Conservation (phyloP, 2,329 filamentous ascomycete genomes). For the Xylariaceae sp. region DNA sequence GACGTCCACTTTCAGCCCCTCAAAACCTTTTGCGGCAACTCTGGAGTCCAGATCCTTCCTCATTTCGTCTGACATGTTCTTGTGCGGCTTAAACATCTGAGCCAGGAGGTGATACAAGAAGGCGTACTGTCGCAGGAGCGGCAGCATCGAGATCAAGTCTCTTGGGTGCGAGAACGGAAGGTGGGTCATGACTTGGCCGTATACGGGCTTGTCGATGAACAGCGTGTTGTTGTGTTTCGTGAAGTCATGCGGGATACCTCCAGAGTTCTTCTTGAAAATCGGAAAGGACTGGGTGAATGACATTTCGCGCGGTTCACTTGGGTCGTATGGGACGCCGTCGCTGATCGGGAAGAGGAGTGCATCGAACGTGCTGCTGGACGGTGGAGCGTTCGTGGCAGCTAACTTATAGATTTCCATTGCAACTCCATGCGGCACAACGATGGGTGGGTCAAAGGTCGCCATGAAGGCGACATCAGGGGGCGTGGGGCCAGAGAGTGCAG, state of each 20-base stretch:
- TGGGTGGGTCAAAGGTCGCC: slow-evolving; percentile 68
- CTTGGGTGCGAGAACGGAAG: slow-evolving; percentile 75
- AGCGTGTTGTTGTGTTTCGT: slow-evolving; percentile 56
- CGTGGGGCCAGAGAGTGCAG: slow-evolving; percentile 41
- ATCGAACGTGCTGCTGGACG: slow-evolving; percentile 51
- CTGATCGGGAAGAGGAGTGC: slow-evolving; percentile 52
- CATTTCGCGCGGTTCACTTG: slow-evolving; percentile 56
- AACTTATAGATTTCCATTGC: slow-evolving; percentile 60
- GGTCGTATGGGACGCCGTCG: slow-evolving; percentile 47
- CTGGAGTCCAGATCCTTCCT: slow-evolving; percentile 3
- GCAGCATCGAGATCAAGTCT: slow-evolving; percentile 71
- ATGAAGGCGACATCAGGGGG: slow-evolving; percentile 71
- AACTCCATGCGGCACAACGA: slow-evolving; percentile 63
- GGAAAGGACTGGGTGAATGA: slow-evolving; percentile 44
- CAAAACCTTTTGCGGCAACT: too few relatives aligned
- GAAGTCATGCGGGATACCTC: slow-evolving; percentile 25
- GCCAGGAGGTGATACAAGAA: slow-evolving; percentile 62
- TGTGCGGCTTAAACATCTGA: slow-evolving; percentile 51
- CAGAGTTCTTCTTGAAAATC: slow-evolving; percentile 27
- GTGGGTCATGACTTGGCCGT: slow-evolving; percentile 61
- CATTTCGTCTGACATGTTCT: slow-evolving; percentile 16
- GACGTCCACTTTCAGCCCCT: slow-evolving; percentile 39
- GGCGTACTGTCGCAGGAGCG: slow-evolving; percentile 70
- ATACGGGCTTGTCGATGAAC: slow-evolving; percentile 69
- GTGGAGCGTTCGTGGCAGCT: slow-evolving; percentile 44